These are phyloP conservation scores for Capsella bursapastoris DNA, from an alignment of 345 rosid genomes.

Conservation along the genomic window DNA sequence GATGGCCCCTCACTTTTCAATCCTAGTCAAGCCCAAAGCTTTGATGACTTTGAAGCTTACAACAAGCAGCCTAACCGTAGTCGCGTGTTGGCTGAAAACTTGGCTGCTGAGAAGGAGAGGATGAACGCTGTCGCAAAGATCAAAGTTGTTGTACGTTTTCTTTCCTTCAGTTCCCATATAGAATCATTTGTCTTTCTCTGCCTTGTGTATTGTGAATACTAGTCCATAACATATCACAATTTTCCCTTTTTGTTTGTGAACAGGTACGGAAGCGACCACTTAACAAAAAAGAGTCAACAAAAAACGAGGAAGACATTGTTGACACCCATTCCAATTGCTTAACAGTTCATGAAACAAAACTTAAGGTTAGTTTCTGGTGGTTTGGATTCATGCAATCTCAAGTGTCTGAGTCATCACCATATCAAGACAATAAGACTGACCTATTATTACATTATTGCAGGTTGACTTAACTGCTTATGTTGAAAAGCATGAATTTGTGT, in stretches of 20 bases:
- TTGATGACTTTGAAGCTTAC: conserved; percentile 80
- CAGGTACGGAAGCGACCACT: conserved; percentile 99
- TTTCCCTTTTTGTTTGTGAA: conserved; percentile 30
- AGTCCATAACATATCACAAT: conserved; percentile 1
- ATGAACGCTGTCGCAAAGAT: conserved; percentile 92
- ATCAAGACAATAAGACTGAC: conserved; percentile 21
- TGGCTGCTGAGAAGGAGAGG: conserved; percentile 85
- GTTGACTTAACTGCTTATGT: conserved; percentile 94
- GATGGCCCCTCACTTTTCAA: conserved; percentile 68
- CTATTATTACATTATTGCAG: conserved; percentile 49
- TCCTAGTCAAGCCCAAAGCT: conserved; percentile 75
- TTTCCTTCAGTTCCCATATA: not conserved
- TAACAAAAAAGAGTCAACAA: conserved; percentile 90
- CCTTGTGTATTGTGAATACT: conserved; percentile 10
- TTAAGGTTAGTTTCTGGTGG: conserved; percentile 63
- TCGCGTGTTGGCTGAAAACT: conserved; percentile 69
- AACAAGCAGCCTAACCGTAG: conserved; percentile 74
- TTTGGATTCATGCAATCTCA: conserved; percentile 21
- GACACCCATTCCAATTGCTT: conserved; percentile 75
- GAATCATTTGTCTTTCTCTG: not conserved
- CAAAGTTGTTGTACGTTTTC: conserved; percentile 91
- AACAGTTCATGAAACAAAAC: conserved; percentile 93
- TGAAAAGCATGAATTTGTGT: conserved; percentile 95
- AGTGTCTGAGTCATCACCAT: not conserved
- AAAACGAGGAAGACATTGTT: conserved; percentile 92